A percentile compares a stretch with the other conserved stretches of the same genome.
Evolutionary conservation across 805 yeast genomes (phyloP).

Genomic region (Saccharomyces jurei): DNA sequence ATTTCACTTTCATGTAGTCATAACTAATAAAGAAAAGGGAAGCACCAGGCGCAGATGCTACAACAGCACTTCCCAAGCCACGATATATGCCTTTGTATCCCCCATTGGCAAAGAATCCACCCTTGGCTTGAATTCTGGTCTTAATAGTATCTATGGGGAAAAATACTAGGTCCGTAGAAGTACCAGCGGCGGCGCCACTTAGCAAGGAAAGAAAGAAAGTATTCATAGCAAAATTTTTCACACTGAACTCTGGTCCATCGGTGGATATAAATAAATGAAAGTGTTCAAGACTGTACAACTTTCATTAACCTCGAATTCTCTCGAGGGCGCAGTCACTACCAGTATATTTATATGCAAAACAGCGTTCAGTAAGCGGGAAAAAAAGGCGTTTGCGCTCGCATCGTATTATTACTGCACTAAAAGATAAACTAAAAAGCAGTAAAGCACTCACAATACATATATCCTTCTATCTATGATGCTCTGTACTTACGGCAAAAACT

Average conservation of each 20-base stretch:
- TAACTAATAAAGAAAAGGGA: slow-evolving; percentile 75
- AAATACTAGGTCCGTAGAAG: slow-evolving; percentile 86
- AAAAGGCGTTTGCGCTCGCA: neutral
- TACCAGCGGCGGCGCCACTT: slow-evolving; percentile 95
- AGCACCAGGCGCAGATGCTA: slow-evolving; percentile 91
- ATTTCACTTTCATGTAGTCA: slow-evolving; percentile 55
- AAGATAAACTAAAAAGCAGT: neutral
- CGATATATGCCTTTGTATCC: slow-evolving; percentile 87
- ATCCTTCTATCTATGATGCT: neutral
- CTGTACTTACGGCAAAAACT: neutral
- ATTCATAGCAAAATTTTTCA: neutral
- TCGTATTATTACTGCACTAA: neutral
- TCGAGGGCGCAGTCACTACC: neutral
- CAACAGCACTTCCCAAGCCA: slow-evolving; percentile 88
- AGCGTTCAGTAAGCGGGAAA: neutral
- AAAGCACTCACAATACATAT: neutral
- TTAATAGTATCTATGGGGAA: slow-evolving; percentile 95
- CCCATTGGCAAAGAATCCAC: slow-evolving; percentile 88
- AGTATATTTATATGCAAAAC: neutral
- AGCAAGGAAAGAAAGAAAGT: slow-evolving; percentile 16
- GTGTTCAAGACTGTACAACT: neutral
- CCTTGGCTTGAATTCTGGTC: slow-evolving; percentile 89
- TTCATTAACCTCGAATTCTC: neutral
- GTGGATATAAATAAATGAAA: neutral
- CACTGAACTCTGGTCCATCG: neutral